A percentile compares a stretch with the other conserved stretches of the same genome.
These are phyloP conservation scores for Eragrostis nindensis DNA, from an alignment of 176 grass and related monocot genomes.

Conservation along the genomic window DNA sequence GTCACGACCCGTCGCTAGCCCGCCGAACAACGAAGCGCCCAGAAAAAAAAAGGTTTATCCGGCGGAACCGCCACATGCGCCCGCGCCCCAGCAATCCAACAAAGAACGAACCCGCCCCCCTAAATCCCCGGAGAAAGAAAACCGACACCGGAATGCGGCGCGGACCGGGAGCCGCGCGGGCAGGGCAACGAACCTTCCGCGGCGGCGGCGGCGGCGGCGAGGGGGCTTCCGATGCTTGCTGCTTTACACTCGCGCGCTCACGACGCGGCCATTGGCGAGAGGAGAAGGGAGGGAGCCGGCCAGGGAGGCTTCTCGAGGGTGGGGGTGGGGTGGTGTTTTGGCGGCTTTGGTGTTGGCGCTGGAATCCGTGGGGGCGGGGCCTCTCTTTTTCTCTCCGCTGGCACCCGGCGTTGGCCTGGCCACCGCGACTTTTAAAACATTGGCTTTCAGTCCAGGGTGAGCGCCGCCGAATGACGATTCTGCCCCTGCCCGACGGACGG, in stretches of 20 bases:
- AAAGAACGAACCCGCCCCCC: conserved; percentile 5
- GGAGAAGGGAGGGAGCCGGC: too few species aligned
- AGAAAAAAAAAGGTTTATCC: too few species aligned
- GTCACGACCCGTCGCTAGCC: background rate
- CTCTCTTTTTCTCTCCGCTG: conserved; percentile 39
- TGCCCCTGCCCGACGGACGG: conserved; percentile 10
- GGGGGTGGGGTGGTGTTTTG: background rate
- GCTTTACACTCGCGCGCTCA: conserved; percentile 19
- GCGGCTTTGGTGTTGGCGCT: conserved; percentile 25
- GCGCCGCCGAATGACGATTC: background rate
- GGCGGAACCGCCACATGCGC: too few species aligned
- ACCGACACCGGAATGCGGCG: conserved; percentile 13
- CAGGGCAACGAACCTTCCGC: conserved; percentile 33
- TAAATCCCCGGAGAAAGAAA: background rate
- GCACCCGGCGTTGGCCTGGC: conserved; percentile 2
- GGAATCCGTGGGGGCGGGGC: background rate
- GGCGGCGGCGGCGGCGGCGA: background rate
- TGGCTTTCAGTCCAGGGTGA: too few species aligned
- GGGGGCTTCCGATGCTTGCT: background rate
- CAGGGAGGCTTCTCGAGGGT: background rate
- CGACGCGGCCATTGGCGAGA: conserved; percentile 2
- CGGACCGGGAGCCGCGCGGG: background rate
- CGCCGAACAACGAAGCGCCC: conserved; percentile 15
- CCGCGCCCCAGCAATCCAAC: too few species aligned
- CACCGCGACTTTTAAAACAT: conserved; percentile 36